Evolutionary conservation across 192 early-diverging fungal species (phyloP), one percentile per base, ranked within the genome.

Genomic region (Haplosporangium gracile): DNA sequence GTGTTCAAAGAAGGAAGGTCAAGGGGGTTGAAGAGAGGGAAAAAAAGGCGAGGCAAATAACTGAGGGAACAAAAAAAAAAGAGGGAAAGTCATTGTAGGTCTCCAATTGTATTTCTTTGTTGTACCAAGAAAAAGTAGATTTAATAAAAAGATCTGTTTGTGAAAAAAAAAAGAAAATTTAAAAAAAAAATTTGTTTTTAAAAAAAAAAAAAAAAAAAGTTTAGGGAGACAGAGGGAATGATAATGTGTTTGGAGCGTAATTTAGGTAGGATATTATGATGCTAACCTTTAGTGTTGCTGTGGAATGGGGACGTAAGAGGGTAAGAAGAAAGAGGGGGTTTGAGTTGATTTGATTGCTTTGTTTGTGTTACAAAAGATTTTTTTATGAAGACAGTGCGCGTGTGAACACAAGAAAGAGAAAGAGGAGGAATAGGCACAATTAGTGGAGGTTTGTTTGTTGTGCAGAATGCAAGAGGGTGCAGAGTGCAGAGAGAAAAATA

Each of bases 381-480:
- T 43, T 7, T 51, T 15, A 20, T 20, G 16, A 15, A 26, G 43
- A 47, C 0, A 42, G 70, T n/a, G 43, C 22, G 71, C n/a, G 43
- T 15, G 13, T 15, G 43, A 9, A 39, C 7, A 26, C 24, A 26
- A n/a, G 36, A n/a, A 29, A 26, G 40, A 11, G 39, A 6, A 72
- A 45, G 43, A 29, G 24, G 10, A 24, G 71, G 13, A 32, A 29
- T 24, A 11, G 40, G 71, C 20, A 24, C 20, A 20, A 20, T 15
- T 40, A 42, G 42, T 72, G 22, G 71, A n/a, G 15, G 43, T 20
- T 20, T 20, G 20, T 22, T 20, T 51, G 49, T 51, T 51, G 32
- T n/a, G 60, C 60, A 65, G 60, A 65, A 45, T 51, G 40, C 43
- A 40, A 72, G 43, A 45, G 71, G 26, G 71, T 45, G 71, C 39